These are phyloP conservation scores for Chrysosporium queenslandicum DNA, from an alignment of 2,329 filamentous ascomycete genomes.

Conservation along the genomic window DNA sequence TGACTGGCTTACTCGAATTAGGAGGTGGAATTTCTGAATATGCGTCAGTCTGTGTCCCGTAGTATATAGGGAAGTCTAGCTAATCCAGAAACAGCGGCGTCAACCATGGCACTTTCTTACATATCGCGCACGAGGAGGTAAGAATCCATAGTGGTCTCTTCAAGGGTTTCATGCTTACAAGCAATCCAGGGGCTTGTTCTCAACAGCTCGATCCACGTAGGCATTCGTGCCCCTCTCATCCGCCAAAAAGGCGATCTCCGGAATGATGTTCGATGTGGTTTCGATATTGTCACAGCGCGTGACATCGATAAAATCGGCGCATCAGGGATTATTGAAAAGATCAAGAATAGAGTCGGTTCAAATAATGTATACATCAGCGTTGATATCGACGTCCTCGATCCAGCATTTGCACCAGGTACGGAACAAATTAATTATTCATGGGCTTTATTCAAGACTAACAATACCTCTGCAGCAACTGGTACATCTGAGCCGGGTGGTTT, in stretches of 20 bases:
- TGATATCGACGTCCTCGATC: constrained; percentile 76
- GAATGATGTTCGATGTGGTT: constrained; percentile 60
- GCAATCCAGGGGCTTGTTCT: constrained; percentile 41
- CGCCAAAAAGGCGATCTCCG: constrained; percentile 43
- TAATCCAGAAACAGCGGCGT: constrained; percentile 57
- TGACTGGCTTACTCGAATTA: constrained; percentile 11
- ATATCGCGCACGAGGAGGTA: constrained; percentile 72
- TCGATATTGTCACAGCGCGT: constrained; percentile 66
- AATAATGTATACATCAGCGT: constrained; percentile 71
- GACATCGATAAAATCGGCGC: constrained; percentile 77
- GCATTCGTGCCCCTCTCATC: constrained; percentile 45
- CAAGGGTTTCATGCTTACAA: constrained; percentile 45
- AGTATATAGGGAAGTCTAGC: background rate
- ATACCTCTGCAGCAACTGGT: constrained; percentile 45
- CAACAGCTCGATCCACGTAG: constrained; percentile 48
- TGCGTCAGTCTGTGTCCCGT: constrained; percentile 30
- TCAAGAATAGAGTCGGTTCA: constrained; percentile 62
- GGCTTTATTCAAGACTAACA: background rate
- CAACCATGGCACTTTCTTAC: constrained; percentile 87
- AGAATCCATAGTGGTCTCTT: constrained; percentile 69
- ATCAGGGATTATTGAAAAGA: constrained; percentile 57
- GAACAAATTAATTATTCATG: background rate
- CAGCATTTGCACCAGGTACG: constrained; percentile 53
- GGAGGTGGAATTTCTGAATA: constrained; percentile 44
- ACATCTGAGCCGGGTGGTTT: constrained; percentile 85